A percentile compares a stretch with the other conserved stretches of the same genome.
Conservation (phyloP, 257 asterid species). For the Fraxinus excelsior region DNA sequence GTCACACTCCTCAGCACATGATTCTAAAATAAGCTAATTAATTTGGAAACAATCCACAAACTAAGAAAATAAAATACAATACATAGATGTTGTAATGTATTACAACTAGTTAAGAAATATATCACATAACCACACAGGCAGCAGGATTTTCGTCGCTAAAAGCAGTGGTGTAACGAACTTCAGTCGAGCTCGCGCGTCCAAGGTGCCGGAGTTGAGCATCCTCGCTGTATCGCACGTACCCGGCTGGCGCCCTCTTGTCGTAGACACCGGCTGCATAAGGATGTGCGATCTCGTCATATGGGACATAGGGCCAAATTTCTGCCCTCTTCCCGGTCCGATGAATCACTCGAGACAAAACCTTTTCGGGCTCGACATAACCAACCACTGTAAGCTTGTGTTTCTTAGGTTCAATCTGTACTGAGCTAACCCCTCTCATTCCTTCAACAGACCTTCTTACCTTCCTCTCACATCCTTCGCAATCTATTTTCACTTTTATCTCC, state of each 20-base stretch:
- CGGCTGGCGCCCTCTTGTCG: slow-evolving; percentile 91
- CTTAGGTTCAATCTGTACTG: slow-evolving; percentile 64
- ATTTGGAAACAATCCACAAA: too few relatives aligned
- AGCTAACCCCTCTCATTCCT: slow-evolving; percentile 93
- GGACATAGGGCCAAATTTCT: slow-evolving; percentile 94
- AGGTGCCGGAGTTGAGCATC: slow-evolving; percentile 63
- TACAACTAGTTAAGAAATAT: background rate
- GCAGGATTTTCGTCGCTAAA: slow-evolving; percentile 86
- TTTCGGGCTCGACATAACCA: slow-evolving; percentile 83
- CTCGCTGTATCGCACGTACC: slow-evolving; percentile 61
- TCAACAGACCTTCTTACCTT: slow-evolving; percentile 79
- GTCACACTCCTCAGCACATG: background rate
- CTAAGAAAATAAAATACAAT: too few relatives aligned
- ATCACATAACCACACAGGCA: slow-evolving; percentile 87
- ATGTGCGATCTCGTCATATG: slow-evolving; percentile 84
- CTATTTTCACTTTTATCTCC: slow-evolving; percentile 89
- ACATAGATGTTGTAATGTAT: too few relatives aligned
- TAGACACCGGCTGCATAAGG: slow-evolving; percentile 87
- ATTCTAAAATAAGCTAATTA: too few relatives aligned
- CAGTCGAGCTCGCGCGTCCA: slow-evolving; percentile 86
- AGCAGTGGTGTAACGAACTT: slow-evolving; percentile 95
- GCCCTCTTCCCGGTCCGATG: slow-evolving; percentile 93
- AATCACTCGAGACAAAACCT: slow-evolving; percentile 81
- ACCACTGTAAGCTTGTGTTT: slow-evolving; percentile 80
- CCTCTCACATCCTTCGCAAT: slow-evolving; percentile 95